Evolutionary conservation across 2,329 filamentous ascomycete species (phyloP), one percentile per base, ranked within the genome.

Genomic region (Aspergillus jensenii): DNA sequence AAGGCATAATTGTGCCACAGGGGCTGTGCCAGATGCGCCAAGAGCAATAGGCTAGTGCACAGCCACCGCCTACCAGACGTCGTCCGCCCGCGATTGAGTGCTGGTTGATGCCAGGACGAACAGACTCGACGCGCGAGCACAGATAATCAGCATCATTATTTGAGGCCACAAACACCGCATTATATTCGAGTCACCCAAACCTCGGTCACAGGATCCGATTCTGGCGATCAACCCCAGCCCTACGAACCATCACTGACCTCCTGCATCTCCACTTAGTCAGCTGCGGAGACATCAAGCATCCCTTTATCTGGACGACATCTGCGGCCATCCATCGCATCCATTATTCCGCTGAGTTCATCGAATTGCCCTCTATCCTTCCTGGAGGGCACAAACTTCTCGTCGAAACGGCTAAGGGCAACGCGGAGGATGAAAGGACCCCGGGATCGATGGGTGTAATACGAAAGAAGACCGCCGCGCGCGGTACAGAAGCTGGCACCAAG

Each of bases 381-480:
- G 66, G 68, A 69, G 68, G 67, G 71, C 65, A 62, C 59, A 48
- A 58, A 56, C 58, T 59, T 55, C 57, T 67, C 59, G 66, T 67
- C 65, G 63, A 67, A 61, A 74, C 72, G 62, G 68, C 68, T 60
- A 70, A 60, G 62, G 72, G 70, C 52, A 64, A 59, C 60, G 64
- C 62, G 66, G 72, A 78, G 70, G 71, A 78, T 78, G 75, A 74
- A 65, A 71, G 65, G 61, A 67, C 63, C 58, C 65, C 70, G 64
- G 65, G 59, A 67, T 71, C 66, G 65, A 97, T 97, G 93, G 93
- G 92, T 67, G 90, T 96, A 70, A 96, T 97, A 74, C 90, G 93
- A 73, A 97, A 97, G 82, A 97, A 97, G 81, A 95, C 91, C 59
- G 90, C 90, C 65, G 87, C 88, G 55, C 84, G 90, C 71, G 91